Percentiles rank a stretch among this genome's conserved stretches.
phyloP scores from a whole-genome alignment of 148 eudicot species.

The Silene latifolia region DNA sequence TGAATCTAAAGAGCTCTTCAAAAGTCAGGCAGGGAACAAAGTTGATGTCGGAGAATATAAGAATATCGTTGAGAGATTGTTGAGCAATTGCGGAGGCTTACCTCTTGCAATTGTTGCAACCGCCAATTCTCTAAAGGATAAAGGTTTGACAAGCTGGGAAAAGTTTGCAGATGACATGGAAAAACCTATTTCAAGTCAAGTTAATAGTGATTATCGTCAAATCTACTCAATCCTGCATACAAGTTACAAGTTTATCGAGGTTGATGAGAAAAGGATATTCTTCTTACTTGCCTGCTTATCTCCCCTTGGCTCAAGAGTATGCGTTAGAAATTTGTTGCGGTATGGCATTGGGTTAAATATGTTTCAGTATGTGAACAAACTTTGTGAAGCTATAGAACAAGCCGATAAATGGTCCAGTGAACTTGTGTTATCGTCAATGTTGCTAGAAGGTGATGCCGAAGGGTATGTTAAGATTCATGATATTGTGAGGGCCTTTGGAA shows the following conservation, averaged over 20 bases:
- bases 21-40: background rate
- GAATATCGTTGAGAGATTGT: background rate
- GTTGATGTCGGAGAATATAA: background rate
- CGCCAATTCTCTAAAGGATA: constrained; percentile 4
- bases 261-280: background rate
- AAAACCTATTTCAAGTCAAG: constrained; percentile 14
- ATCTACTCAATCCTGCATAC: background rate
- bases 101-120: constrained; percentile 18
- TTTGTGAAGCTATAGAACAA: constrained; percentile 9
- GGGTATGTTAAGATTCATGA: constrained; percentile 8
- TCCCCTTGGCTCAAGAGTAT: background rate
- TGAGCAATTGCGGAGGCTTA: constrained; percentile 14
- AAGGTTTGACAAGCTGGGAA: constrained; percentile 4
- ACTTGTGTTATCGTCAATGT: constrained; percentile 15
- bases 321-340: constrained; percentile 3
- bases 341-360: constrained; percentile 20
- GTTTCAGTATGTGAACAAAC: constrained; percentile 12
- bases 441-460: background rate
- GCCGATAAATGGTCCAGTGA: constrained; percentile 12
- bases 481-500: constrained; percentile 7
- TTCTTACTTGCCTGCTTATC: constrained; percentile 17
- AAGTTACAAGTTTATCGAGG: background rate
- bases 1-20: constrained; percentile 11
- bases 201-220: background rate
- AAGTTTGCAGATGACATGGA: constrained; percentile 8